Evolutionary conservation across 2,329 filamentous ascomycete species (phyloP), one percentile per base, ranked within the genome.

Genomic region (Colletotrichum echinochloae): DNA sequence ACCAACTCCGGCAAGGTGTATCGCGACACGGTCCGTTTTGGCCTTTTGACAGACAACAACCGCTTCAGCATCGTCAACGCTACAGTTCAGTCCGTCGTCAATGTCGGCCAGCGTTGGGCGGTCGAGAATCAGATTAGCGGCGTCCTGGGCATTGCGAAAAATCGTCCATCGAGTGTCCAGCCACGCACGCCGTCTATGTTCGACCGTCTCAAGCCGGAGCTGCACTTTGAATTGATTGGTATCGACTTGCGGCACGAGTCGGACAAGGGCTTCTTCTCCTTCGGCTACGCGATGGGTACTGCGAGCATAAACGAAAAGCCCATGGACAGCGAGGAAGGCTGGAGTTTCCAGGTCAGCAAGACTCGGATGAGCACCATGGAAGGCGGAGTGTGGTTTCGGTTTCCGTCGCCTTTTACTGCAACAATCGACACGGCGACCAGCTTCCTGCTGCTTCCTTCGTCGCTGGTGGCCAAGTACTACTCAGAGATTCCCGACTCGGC

Each of bases 361-460:
- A 78, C 83, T 70, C 76, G 80, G 41, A 73, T 82, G 37, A 79
- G 75, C 28, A 74, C 75, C 65, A 76, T 77, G 9, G 57, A 74
- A 7, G 76, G 77, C 44, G 71, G 74, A 35, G 66, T 77, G 49
- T 81, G 80, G 75, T 78, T 82, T 78, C 72, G 75, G 54, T 80
- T 82, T 66, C 75, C 81, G 54, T 74, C 75, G 23, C 60, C 49
- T 8, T 84, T 86, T 74, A 80, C 81, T 35, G 87, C 89, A 56
- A 90, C 92, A 65, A 84, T 88, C 35, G 91, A 94, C 79, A 93
- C 91, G 3, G 91, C 91, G 30, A 92, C 90, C 5, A 90, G 90
- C 1, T 82, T 93, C 63, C 82, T 93, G 77, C 86, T 92, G 60
- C 81, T 91, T 33, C 86, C 88, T 37, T 81, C 85, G 20, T 80